These are phyloP conservation scores for Lepidium africanum DNA, from an alignment of 345 rosid genomes.

Conservation along the genomic window DNA sequence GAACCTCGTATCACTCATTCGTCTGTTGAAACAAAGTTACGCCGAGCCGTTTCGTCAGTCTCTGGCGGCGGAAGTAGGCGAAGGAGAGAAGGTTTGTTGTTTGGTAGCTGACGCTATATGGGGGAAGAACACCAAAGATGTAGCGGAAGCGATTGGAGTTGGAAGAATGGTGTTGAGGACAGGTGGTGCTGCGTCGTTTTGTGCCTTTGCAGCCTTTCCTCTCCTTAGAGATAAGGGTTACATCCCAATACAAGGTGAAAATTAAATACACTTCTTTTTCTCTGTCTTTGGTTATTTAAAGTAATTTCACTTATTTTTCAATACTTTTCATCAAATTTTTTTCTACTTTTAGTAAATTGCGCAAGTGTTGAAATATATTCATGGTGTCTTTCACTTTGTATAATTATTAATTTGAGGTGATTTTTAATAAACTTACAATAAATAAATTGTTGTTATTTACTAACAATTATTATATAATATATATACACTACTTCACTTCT, in stretches of 20 bases:
- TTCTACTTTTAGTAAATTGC: too few species aligned
- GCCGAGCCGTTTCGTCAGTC: conserved; percentile 29
- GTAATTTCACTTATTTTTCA: too few species aligned
- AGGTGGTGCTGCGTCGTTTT: conserved; percentile 23
- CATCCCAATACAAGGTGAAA: conserved; percentile 25
- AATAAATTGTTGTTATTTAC: not conserved
- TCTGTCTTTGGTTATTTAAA: too few species aligned
- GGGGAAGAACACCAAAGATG: conserved; percentile 31
- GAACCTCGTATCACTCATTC: conserved; percentile 18
- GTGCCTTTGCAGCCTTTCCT: conserved; percentile 16
- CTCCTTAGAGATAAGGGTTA: conserved; percentile 26
- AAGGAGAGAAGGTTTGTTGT: conserved; percentile 33
- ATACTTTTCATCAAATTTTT: too few species aligned
- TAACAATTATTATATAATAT: not conserved
- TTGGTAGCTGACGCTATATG: conserved; percentile 44
- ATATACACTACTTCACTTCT: too few species aligned
- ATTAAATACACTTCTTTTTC: not conserved
- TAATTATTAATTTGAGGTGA: not conserved
- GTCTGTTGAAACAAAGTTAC: conserved; percentile 31
- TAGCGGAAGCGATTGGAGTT: conserved; percentile 38
- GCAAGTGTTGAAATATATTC: too few species aligned
- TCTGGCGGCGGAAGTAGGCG: conserved; percentile 26
- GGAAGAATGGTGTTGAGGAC: conserved; percentile 44
- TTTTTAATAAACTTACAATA: not conserved
- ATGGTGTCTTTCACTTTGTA: not conserved